Evolutionary conservation across 208 protist species (phyloP).

Genomic region (Crithidia bombi): DNA sequence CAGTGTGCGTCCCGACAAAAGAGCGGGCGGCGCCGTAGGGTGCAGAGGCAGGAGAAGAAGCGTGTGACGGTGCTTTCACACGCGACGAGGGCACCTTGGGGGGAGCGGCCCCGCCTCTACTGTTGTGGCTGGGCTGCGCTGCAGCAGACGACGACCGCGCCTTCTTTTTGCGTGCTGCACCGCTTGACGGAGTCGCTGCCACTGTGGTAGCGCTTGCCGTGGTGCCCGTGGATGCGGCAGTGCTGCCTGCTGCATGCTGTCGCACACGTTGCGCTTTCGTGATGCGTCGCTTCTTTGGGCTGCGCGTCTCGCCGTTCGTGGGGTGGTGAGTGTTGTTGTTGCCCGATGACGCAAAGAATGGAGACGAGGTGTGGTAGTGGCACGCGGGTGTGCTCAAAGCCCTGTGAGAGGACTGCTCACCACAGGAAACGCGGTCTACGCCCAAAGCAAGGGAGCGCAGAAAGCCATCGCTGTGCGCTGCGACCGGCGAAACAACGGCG

Average conservation of each 20-base stretch:
- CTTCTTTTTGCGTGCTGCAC: not conserved
- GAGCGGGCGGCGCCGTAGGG: not conserved
- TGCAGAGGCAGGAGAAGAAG: not conserved
- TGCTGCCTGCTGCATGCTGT: not conserved
- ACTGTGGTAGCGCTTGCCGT: not conserved
- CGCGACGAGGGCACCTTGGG: not conserved
- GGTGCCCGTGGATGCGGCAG: not conserved
- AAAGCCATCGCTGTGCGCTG: not conserved
- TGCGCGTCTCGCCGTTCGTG: not conserved
- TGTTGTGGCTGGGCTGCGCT: not conserved
- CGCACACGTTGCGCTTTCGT: constrained; percentile 24
- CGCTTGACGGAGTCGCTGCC: not conserved
- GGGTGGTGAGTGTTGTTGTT: constrained; percentile 1
- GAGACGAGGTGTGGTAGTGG: constrained; percentile 14
- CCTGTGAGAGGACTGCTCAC: not conserved
- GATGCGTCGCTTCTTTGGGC: constrained; percentile 27
- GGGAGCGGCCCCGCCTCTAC: not conserved
- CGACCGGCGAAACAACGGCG: not conserved
- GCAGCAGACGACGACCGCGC: not conserved
- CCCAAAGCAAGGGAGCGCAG: not conserved
- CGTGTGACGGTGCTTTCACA: not conserved
- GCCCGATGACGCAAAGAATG: not conserved
- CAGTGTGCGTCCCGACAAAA: too few species aligned
- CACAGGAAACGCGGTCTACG: not conserved
- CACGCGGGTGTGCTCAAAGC: constrained; percentile 19